Percentiles rank a stretch among this genome's conserved stretches.
Evolutionary conservation across 179 eudicot species (phyloP).

Genomic region (Nepenthes alata): DNA sequence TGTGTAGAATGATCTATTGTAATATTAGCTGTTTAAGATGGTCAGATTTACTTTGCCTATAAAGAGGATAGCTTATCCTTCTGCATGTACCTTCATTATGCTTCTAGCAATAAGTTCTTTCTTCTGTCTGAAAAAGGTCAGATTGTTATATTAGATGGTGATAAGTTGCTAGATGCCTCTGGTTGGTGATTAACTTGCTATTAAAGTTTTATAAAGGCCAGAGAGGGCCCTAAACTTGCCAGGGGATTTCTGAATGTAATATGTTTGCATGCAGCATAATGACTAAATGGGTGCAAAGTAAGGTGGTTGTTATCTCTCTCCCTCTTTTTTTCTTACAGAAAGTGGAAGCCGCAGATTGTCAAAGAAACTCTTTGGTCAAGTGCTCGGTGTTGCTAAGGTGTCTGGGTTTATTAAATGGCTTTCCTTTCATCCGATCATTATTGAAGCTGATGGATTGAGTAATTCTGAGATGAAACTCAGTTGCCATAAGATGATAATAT

Average conservation of each 20-base stretch:
- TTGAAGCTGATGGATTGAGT: constrained; percentile 35
- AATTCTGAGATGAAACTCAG: constrained; percentile 29
- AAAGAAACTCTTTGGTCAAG: constrained; percentile 48
- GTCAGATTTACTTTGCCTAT: too few relatives aligned
- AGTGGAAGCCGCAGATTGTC: constrained; percentile 19
- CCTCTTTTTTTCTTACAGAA: constrained; percentile 26
- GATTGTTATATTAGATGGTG: constrained; percentile 2
- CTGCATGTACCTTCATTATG: too few relatives aligned
- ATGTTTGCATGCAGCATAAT: too few relatives aligned
- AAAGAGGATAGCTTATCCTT: too few relatives aligned
- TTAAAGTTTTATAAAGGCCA: neutral
- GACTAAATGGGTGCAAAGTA: too few relatives aligned
- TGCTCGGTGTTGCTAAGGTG: constrained; percentile 79
- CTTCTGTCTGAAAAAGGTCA: too few relatives aligned
- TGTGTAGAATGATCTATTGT: too few relatives aligned
- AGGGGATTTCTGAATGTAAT: neutral
- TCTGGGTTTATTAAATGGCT: constrained; percentile 88
- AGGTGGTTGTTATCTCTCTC: too few relatives aligned
- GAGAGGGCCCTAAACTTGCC: neutral
- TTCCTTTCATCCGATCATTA: constrained; percentile 62
- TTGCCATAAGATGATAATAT: constrained; percentile 88
- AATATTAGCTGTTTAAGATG: too few relatives aligned
- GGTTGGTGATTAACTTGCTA: neutral
- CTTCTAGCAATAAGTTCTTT: too few relatives aligned
- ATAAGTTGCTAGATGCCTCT: neutral